Base-by-base conservation (phyloP, 2,329 filamentous ascomycete genomes). In the Xylariaceae sp. region DNA sequence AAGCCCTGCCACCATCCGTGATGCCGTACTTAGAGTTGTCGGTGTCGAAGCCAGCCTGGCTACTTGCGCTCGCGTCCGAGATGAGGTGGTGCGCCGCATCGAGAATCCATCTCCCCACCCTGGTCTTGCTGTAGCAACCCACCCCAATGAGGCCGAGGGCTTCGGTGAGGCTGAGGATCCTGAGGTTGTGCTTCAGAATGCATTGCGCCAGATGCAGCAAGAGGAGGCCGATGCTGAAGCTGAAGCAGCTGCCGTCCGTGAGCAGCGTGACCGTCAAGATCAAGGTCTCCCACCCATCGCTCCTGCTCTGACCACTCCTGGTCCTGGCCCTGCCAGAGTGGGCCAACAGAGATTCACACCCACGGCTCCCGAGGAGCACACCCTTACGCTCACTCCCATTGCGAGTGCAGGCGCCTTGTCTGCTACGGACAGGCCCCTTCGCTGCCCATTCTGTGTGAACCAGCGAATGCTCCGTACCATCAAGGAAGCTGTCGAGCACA, bases 381-480 rank as follows among this genome's bases (percentile, higher is more conserved):
- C 58, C 12, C 68, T 82, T 32, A 78, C 72, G 4, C 68, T 82
- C 38, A 81, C 78, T 3, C 78, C 79, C 1, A 81, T 81, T 42
- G 73, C 77, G 27, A 74, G 75, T 14, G 74, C 74, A 14, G 71
- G 67, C 4, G 73, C 76, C 7, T 61, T 77, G 27, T 69, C 74
- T 4, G 64, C 66, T 6, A 68, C 70, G 31, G 76, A 82, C 33
- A 65, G 72, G 17, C 77, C 80, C 2, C 62, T 81, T 27, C 71
- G 80, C 15, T 83, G 80, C 55, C 80, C 80, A 1, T 83, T 81
- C 56, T 83, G 80, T 53, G 73, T 83, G 33, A 83, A 83, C 56
- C 76, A 81, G 57, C 72, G 80, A 6, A 81, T 83, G 78, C 70
- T 83, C 45, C 71, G 79, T 15, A 78, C 73, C 1, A 79, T 83